Conservation (phyloP, 768 basidiomycete genomes). For the Suillus discolor region DNA sequence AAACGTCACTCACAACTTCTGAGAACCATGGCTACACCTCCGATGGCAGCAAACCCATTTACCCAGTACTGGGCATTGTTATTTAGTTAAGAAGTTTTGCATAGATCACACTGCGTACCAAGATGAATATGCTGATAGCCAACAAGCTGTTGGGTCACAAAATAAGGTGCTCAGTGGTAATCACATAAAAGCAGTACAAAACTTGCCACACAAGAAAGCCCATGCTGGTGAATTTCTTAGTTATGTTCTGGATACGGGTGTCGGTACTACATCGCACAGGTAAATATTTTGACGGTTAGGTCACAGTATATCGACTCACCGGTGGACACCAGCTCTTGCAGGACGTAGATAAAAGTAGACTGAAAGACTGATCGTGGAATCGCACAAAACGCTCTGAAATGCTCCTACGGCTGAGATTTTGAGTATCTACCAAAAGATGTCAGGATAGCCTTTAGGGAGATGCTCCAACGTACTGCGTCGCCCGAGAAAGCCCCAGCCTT, state of each 20-base stretch:
- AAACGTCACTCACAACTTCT: slow-evolving; percentile 4
- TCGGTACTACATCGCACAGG: background rate
- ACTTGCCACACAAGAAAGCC: background rate
- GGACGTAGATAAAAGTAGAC: slow-evolving; percentile 7
- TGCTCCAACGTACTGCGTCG: background rate
- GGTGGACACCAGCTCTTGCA: background rate
- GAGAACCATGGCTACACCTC: background rate
- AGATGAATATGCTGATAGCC: background rate
- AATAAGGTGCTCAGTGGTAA: background rate
- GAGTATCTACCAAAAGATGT: background rate
- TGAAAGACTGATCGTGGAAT: background rate
- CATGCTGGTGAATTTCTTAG: background rate
- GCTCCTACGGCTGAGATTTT: background rate
- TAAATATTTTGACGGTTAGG: background rate
- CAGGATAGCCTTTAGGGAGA: background rate
- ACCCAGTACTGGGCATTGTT: background rate
- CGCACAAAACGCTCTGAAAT: background rate
- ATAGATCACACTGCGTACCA: background rate
- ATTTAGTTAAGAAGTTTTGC: background rate
- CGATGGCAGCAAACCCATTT: background rate
- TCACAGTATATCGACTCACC: background rate
- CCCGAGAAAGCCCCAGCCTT: background rate
- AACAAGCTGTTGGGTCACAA: background rate
- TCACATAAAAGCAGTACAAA: background rate
- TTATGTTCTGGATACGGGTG: slow-evolving; percentile 1